Percentiles rank a stretch among this genome's conserved stretches.
Conservation (phyloP, 371 early-diverging fungal species). For the Circinella umbellata region DNA sequence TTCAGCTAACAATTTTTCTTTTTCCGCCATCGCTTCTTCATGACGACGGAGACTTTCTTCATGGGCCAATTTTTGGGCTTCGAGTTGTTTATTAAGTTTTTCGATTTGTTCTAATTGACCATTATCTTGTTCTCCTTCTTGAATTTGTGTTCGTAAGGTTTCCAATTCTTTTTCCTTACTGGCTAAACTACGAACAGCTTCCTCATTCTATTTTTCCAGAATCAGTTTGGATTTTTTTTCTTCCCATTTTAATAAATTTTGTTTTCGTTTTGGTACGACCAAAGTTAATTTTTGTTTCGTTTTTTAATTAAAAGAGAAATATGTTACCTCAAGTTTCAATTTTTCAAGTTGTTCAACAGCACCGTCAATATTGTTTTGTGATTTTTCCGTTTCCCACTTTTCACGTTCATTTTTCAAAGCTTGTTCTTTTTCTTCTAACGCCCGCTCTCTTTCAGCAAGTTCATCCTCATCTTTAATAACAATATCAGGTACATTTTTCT, state of each 20-base stretch:
- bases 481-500: slow-evolving; percentile 30
- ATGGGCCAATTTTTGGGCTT: slow-evolving; percentile 43
- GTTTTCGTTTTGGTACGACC: neutral
- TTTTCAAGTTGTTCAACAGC: slow-evolving; percentile 39
- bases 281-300: neutral
- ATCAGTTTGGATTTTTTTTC: neutral
- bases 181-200: slow-evolving; percentile 41
- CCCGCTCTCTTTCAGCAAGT: slow-evolving; percentile 28
- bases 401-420: slow-evolving; percentile 21
- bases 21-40: slow-evolving; percentile 46
- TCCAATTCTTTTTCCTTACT: slow-evolving; percentile 49
- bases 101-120: slow-evolving; percentile 33
- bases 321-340: slow-evolving; percentile 35
- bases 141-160: slow-evolving; percentile 28
- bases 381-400: slow-evolving; percentile 22
- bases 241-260: neutral
- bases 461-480: slow-evolving; percentile 21
- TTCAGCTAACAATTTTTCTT: slow-evolving; percentile 39
- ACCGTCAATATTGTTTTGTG: slow-evolving; percentile 28
- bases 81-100: slow-evolving; percentile 39
- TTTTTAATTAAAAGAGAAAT: slow-evolving; percentile 1
- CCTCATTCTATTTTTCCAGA: slow-evolving; percentile 36
- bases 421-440: slow-evolving; percentile 29
- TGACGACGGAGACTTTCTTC: slow-evolving; percentile 47
- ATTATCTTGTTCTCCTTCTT: slow-evolving; percentile 29